Evolutionary conservation across 371 early-diverging fungal species (phyloP).

Genomic region (Haplosporangium sp.): DNA sequence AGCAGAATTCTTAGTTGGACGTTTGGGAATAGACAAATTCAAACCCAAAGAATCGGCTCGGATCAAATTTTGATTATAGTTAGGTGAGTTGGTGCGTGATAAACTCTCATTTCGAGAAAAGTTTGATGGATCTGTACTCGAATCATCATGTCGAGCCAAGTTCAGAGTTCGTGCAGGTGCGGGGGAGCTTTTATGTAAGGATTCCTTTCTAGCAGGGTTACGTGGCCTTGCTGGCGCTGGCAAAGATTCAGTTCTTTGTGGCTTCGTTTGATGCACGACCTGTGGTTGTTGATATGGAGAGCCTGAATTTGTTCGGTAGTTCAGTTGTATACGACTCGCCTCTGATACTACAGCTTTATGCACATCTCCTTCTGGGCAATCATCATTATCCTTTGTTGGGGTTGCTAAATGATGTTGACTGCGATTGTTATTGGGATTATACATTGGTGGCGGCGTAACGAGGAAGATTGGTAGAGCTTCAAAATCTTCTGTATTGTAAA

Average conservation of each 20-base stretch:
- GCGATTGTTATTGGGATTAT: background rate
- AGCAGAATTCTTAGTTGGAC: background rate
- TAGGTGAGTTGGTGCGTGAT: background rate
- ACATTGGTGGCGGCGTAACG: constrained; percentile 6
- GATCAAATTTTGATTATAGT: background rate
- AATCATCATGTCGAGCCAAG: background rate
- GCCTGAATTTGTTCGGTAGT: background rate
- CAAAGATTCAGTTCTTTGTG: background rate
- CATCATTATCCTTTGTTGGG: background rate
- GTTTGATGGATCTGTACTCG: background rate
- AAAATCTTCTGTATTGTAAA: constrained; percentile 23
- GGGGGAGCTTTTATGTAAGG: background rate
- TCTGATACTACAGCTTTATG: constrained; percentile 14
- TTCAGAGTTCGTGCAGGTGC: background rate
- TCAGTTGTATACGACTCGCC: constrained; percentile 20
- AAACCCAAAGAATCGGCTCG: background rate
- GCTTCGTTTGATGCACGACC: background rate
- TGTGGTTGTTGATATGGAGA: background rate
- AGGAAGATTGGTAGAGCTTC: constrained; percentile 13
- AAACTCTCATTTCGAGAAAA: background rate
- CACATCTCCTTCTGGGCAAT: background rate
- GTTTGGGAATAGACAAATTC: background rate
- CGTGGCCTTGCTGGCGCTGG: background rate
- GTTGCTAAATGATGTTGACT: background rate
- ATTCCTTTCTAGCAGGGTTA: background rate